phyloP scores from a whole-genome alignment of 73 alveolate genomes.

The Stentor roeselii region DNA sequence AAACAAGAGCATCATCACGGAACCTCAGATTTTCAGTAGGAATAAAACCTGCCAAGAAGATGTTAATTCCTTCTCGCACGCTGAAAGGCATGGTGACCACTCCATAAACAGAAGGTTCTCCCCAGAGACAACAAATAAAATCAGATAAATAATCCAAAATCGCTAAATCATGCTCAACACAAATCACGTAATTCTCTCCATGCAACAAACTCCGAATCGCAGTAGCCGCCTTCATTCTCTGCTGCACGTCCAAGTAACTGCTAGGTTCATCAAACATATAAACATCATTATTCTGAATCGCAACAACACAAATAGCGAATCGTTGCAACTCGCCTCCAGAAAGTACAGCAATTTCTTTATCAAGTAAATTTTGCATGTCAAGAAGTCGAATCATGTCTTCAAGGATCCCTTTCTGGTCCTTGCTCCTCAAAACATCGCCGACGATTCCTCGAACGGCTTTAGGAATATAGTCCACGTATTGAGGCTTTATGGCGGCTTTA shows the following conservation, averaged over 20 bases:
- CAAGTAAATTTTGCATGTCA: constrained; percentile 81
- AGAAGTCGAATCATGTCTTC: constrained; percentile 50
- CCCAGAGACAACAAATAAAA: constrained; percentile 98
- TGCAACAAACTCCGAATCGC: constrained; percentile 77
- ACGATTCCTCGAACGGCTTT: constrained; percentile 91
- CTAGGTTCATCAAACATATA: constrained; percentile 99
- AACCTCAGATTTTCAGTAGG: constrained; percentile 99
- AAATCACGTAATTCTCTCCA: constrained; percentile 87
- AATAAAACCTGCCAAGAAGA: constrained; percentile 97
- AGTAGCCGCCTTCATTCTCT: constrained; percentile 93
- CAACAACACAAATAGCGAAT: constrained; percentile 94
- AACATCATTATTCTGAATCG: constrained; percentile 91
- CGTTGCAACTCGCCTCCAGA: constrained; percentile 99
- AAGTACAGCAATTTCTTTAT: constrained; percentile 84
- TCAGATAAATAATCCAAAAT: constrained; percentile 98
- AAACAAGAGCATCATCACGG: constrained; percentile 92
- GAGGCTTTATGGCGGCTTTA: constrained; percentile 94
- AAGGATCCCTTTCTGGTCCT: constrained; percentile 67
- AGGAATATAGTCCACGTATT: constrained; percentile 97
- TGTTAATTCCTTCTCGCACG: constrained; percentile 99
- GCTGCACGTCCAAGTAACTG: constrained; percentile 95
- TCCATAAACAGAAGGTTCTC: constrained; percentile 98
- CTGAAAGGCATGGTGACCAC: constrained; percentile 99
- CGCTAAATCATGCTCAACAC: constrained; percentile 98
- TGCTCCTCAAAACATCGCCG: constrained; percentile 73